Evolutionary conservation across 2,329 filamentous ascomycete genomes (phyloP).

Genomic region (Arthrobotrys iridis): DNA sequence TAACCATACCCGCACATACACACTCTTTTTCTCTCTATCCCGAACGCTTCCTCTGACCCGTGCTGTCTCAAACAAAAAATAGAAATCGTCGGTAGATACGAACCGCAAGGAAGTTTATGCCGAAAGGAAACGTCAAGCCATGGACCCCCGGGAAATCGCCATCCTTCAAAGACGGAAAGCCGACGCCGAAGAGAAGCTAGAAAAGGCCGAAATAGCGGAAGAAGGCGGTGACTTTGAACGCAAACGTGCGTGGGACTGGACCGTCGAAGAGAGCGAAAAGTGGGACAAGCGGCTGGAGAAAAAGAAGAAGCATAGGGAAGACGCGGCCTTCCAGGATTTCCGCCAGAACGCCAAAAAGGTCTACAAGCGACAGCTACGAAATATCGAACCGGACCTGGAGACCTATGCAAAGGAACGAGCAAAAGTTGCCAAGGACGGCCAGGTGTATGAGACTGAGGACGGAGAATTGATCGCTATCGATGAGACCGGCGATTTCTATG

Average conservation of each 20-base stretch:
- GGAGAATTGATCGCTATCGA: slow-evolving; percentile 95
- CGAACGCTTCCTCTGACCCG: slow-evolving; percentile 38
- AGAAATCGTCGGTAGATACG: slow-evolving; percentile 74
- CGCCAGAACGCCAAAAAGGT: slow-evolving; percentile 86
- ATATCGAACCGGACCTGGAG: slow-evolving; percentile 79
- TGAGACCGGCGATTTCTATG: slow-evolving; percentile 88
- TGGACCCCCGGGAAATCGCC: slow-evolving; percentile 79
- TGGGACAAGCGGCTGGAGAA: slow-evolving; percentile 94
- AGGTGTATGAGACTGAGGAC: slow-evolving; percentile 94
- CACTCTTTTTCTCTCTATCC: slow-evolving; percentile 1
- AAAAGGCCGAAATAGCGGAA: slow-evolving; percentile 89
- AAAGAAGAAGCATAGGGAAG: slow-evolving; percentile 80
- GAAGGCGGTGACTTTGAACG: slow-evolving; percentile 92
- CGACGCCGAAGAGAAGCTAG: slow-evolving; percentile 87
- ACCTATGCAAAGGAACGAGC: slow-evolving; percentile 88
- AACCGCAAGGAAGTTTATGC: slow-evolving; percentile 86
- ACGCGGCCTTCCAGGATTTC: slow-evolving; percentile 91
- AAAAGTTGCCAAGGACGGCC: slow-evolving; percentile 82
- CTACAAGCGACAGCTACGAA: slow-evolving; percentile 88
- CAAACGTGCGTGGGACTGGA: slow-evolving; percentile 99
- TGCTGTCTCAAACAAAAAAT: slow-evolving; percentile 18
- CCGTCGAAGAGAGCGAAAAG: slow-evolving; percentile 87
- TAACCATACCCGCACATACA: background rate
- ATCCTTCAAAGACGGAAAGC: slow-evolving; percentile 86
- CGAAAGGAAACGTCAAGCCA: slow-evolving; percentile 80